Base-by-base conservation (phyloP, 2,329 filamentous ascomycete genomes). In the Dendrostoma leiphaemia region DNA sequence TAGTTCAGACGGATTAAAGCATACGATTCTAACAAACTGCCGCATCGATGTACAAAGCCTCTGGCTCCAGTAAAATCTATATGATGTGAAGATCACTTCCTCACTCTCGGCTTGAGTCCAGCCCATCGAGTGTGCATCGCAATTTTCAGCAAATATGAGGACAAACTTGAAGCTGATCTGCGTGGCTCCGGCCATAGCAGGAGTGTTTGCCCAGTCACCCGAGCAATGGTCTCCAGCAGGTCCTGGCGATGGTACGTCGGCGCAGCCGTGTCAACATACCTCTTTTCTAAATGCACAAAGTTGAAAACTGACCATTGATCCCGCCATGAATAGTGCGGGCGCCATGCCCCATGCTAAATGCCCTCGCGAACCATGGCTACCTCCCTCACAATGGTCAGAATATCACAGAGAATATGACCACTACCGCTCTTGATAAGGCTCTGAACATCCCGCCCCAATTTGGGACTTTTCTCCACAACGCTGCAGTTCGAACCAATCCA, bases 331-430 rank as follows among this genome's bases (percentile, higher is more conserved):
- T 10, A 72, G 67, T 69, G 17, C 66, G 70, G 10, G 69, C 70
- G 0, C 75, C 77, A 24, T 81, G 77, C 53, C 77, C 78, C 1
- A 77, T 78, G 71, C 64, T 80, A 45, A 81, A 81, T 62, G 71
- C 76, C 0, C 64, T 80, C 10, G 73, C 76, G 7, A 81, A 80
- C 60, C 74, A 80, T 54, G 72, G 71, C n/a, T 77, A 74, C 52
- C 68, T 80, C 3, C 75, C 74, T 3, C 77, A 69, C 44, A 63
- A 76, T 49, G 77, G 77, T 26, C 67, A 65, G 43, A 67, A 75
- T 59, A 66, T 78, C 44, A 74, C 70, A 9, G 60, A 66, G 32
- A 63, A 70, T 48, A 68, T 67, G n/a, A 69, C 71, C 0, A 60
- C 76, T 4, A 59, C 65, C 6, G 77, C 66, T 21, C 59, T 81